Percentiles rank a stretch among this genome's conserved stretches.
These are phyloP conservation scores for Sporothrix pallida DNA, from an alignment of 2,329 filamentous ascomycete genomes.

Conservation along the genomic window DNA sequence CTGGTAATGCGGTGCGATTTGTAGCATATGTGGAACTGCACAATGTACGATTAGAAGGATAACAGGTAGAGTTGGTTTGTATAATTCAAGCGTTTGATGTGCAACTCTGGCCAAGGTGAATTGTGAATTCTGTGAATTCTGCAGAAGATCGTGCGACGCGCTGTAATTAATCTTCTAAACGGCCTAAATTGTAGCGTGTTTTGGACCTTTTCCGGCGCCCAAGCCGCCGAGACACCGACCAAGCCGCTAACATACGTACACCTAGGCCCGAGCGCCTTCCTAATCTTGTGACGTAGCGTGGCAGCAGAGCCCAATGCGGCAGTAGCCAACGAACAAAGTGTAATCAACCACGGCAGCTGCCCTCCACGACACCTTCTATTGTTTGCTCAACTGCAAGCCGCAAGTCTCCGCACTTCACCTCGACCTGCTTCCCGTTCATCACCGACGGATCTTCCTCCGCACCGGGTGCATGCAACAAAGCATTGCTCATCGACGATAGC, in stretches of 20 bases:
- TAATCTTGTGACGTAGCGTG: conserved; percentile 18
- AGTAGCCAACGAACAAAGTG: conserved; percentile 19
- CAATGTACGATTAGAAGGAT: conserved; percentile 23
- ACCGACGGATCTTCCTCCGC: not conserved
- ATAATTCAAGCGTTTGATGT: conserved; percentile 13
- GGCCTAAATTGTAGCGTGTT: not conserved
- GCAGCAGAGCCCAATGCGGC: not conserved
- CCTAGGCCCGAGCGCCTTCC: not conserved
- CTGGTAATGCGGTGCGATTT: conserved; percentile 10
- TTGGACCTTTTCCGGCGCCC: not conserved
- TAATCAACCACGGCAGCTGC: conserved; percentile 12
- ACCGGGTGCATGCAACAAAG: not conserved
- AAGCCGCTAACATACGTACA: not conserved
- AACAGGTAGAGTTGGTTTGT: conserved; percentile 17
- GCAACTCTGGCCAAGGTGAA: no score
- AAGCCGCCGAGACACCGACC: not conserved
- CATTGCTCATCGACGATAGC: conserved; percentile 8
- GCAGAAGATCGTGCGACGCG: no score
- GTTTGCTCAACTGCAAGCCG: conserved; percentile 6
- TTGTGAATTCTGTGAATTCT: no score
- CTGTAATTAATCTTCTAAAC: no score
- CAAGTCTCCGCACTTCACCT: not conserved
- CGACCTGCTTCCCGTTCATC: not conserved
- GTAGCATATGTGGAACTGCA: conserved; percentile 10
- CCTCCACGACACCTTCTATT: not conserved